These are phyloP conservation scores for Arxiozyma slooffiae DNA, from an alignment of 1,139 yeast genomes.

Conservation along the genomic window DNA sequence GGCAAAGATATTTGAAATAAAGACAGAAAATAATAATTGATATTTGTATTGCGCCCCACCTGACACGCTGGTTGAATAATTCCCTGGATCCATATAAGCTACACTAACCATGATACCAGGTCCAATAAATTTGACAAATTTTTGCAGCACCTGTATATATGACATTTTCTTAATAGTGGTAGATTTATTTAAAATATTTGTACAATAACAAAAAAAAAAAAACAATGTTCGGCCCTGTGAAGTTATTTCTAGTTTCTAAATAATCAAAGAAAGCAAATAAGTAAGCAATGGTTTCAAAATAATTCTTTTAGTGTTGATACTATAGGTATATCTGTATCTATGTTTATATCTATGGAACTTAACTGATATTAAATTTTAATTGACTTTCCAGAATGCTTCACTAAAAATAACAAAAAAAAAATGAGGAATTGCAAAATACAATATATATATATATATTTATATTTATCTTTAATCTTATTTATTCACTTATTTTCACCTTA, in stretches of 20 bases:
- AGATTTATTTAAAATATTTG: not conserved
- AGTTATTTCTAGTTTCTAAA: not conserved
- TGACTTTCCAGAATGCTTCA: not conserved
- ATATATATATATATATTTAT: too few relatives aligned
- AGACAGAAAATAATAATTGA: slow-evolving; percentile 67
- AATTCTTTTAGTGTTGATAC: not conserved
- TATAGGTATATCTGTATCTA: not conserved
- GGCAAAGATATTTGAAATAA: slow-evolving; percentile 79
- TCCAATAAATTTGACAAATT: slow-evolving; percentile 51
- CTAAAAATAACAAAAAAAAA: not conserved
- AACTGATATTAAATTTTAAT: too few relatives aligned
- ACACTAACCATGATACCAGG: slow-evolving; percentile 94
- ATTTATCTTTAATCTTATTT: too few relatives aligned
- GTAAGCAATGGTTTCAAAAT: not conserved
- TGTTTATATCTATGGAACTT: too few relatives aligned
- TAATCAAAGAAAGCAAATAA: too few relatives aligned
- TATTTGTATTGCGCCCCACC: slow-evolving; percentile 86
- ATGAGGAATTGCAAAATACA: not conserved
- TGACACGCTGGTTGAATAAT: slow-evolving; percentile 88
- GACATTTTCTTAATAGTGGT: not conserved
- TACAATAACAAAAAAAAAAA: not conserved
- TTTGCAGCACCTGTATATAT: slow-evolving; percentile 9
- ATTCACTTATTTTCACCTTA: not conserved
- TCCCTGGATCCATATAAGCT: slow-evolving; percentile 97
- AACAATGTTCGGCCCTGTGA: not conserved